Evolutionary conservation across 2,329 filamentous ascomycete species (phyloP), one percentile per base, ranked within the genome.

Genomic region (Volutella citrinella): DNA sequence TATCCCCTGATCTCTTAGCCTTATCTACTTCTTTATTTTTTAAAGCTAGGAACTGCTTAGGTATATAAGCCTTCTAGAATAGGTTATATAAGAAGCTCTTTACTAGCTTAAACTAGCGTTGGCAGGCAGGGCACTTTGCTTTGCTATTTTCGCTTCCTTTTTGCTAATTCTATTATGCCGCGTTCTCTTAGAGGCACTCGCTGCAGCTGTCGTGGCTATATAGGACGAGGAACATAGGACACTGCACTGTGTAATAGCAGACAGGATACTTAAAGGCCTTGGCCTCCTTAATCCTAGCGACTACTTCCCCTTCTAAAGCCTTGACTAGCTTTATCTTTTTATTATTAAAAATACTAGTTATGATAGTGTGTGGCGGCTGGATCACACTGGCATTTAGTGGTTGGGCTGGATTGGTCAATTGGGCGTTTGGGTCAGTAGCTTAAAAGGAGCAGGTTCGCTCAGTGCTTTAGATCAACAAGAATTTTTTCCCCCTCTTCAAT

Each of bases 121-220:
- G 80, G 54, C 89, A 95, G 33, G 82, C 74, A 5, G 87, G 87
- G 57, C 90, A 96, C 55, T 76, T 83, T 21, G 78, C 68, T 36
- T 66, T 65, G 27, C 57, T 59, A 16, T 58, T 63, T 34, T 85
- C 82, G 20, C 79, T 68, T 6, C 81, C 84, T 37, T 78, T 69
- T 18, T 67, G 74, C 25, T 84, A 64, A 40, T 68, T 69, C 12
- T 66, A 68, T 34, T 70, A 65, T 3, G 70, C 62, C 5, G 80
- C 61, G 26, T 64, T 78, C 42, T 87, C 85, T 0, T 78, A 72
- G 41, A 93, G 80, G 55, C 89, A 95, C 43, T 89, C 83, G 2
- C 74, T 66, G 60, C 89, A 95, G 16, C 80, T 80, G 40, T 82
- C 78, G 53, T 95, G 89, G 3, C 89, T 89, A 52, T 90, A 95